Base-by-base conservation (phyloP, 192 early-diverging fungal genomes). In the Umbelopsis isabellina region DNA sequence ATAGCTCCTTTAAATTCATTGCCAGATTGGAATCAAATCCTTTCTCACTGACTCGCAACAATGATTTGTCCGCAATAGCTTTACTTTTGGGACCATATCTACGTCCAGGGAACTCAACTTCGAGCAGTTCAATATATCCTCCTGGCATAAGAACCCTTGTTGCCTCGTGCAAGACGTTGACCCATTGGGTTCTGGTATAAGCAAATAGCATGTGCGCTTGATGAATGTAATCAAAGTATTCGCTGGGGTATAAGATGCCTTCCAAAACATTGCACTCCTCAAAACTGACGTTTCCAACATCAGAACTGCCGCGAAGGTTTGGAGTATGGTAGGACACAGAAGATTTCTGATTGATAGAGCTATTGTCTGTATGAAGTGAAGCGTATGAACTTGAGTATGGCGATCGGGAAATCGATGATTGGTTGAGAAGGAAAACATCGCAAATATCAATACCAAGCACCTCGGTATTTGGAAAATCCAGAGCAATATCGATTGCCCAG, bases 401-500 rank as follows among this genome's bases (percentile, higher is more conserved):
- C 18, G 30, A 35, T 2, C 48, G 48, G 18, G 13, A 30, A 33
- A 2, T 6, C 3, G 55, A 25, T 30, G 25, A n/a, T 35, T 61
- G 25, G 6, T 61, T 25, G 16, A 61, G 27, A 11, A 61, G 13
- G 16, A 61, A 61, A 30, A 61, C 25, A 53, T 79, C 72, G 22
- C 30, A 45, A 4, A 75, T 33, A 6, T 74, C 77, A 1, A 75
- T 50, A 6, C 58, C 66, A 37, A 64, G 35, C 41, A 79, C 67
- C 4, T 79, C 35, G 8, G 66, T 55, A 3, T 35, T 51, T 16
- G 16, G 41, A 49, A 69, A 71, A 53, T 79, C 77, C 52, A 74
- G 44, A 2, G 77, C 77, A 21, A 72, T 69, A 67, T 79, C 77
- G 30, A 79, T 72, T 66, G 70, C 66, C 75, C 75, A 71, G 37